These are phyloP conservation scores for Epichloe brachyelytri DNA, from an alignment of 2,329 filamentous ascomycete species.

Conservation along the genomic window DNA sequence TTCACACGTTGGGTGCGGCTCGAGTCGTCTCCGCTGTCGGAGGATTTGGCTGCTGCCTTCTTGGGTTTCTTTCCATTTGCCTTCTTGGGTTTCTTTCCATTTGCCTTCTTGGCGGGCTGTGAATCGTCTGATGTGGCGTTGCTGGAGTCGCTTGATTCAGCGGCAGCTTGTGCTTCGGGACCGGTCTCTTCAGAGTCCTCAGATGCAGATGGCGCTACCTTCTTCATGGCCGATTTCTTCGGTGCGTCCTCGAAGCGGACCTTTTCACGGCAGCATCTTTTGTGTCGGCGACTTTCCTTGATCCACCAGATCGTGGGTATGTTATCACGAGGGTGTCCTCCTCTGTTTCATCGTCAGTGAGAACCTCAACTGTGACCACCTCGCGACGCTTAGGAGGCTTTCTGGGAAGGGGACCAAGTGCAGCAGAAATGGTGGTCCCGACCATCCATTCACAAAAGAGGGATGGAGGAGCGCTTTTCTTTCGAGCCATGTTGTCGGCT, in stretches of 20 bases:
- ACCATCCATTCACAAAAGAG: slow-evolving; percentile 29
- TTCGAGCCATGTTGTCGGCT: neutral
- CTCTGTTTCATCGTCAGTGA: slow-evolving; percentile 39
- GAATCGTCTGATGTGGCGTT: slow-evolving; percentile 6
- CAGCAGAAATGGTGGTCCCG: slow-evolving; percentile 21
- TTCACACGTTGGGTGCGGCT: slow-evolving; percentile 21
- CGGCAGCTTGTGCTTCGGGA: slow-evolving; percentile 8
- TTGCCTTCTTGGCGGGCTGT: slow-evolving; percentile 9
- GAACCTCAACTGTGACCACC: slow-evolving; percentile 28
- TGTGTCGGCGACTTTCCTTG: neutral
- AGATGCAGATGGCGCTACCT: slow-evolving; percentile 10
- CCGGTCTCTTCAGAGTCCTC: slow-evolving; percentile 11
- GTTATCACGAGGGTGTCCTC: slow-evolving; percentile 35
- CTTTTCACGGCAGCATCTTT: slow-evolving; percentile 20
- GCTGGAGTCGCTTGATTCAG: slow-evolving; percentile 12
- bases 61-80: slow-evolving; percentile 12
- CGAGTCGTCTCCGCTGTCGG: slow-evolving; percentile 17
- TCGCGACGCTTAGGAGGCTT: slow-evolving; percentile 15
- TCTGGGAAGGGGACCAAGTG: slow-evolving; percentile 15
- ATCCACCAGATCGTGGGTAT: slow-evolving; percentile 28
- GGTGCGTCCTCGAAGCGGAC: slow-evolving; percentile 28
- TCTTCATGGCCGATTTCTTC: slow-evolving; percentile 27
- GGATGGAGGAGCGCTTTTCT: neutral
- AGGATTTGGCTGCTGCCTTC: slow-evolving; percentile 5
- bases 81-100: slow-evolving; percentile 10